Base-by-base conservation (phyloP, 2,329 filamentous ascomycete genomes). In the Aspergillus alliaceus region DNA sequence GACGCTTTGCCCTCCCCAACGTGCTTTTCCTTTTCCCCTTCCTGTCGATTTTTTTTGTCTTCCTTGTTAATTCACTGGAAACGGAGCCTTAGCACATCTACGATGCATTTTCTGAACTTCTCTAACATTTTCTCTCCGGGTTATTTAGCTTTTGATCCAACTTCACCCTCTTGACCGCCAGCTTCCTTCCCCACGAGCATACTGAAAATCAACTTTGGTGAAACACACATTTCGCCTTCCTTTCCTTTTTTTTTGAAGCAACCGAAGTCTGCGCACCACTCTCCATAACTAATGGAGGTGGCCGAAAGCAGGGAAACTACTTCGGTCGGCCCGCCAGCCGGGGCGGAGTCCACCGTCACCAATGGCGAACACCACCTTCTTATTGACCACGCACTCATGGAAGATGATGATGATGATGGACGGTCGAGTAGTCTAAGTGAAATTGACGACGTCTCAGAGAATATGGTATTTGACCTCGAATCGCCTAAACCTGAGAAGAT, bases 401-500 rank as follows among this genome's bases (percentile, higher is more conserved):
- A 87, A 67, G 90, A 87, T 67, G 90, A 87, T 67, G 90, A 87
- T 67, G 90, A 86, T 72, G 51, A 54, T 31, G 54, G 49, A 22
- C 82, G 90, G 53, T 97, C 93, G 37, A 98, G 93, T 75, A 95
- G 92, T 68, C 82, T 98, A 66, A 97, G 91, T 78, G 93, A 97
- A 67, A 90, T 96, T 56, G 92, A 93, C 69, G 90, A 96, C 68
- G 87, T 90, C 60, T 83, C 80, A 42, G 88, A 90, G 51, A 86
- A 90, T 61, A 88, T 83, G 49, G 76, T 76, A 3, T 76, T 76
- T 12, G 78, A 89, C 53, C 84, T 84, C 59, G 82, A 75, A 67
- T 75, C 72, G 57, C 76, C 69, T 53, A 75, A 64, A 65, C 80
- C 81, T 8, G 80, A 82, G 64, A 84, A 79, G 65, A 79, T 18